A percentile compares a stretch with the other conserved stretches of the same genome.
These are phyloP conservation scores for Salvia sclarea DNA, from an alignment of 305 asterid species.

Conservation along the genomic window DNA sequence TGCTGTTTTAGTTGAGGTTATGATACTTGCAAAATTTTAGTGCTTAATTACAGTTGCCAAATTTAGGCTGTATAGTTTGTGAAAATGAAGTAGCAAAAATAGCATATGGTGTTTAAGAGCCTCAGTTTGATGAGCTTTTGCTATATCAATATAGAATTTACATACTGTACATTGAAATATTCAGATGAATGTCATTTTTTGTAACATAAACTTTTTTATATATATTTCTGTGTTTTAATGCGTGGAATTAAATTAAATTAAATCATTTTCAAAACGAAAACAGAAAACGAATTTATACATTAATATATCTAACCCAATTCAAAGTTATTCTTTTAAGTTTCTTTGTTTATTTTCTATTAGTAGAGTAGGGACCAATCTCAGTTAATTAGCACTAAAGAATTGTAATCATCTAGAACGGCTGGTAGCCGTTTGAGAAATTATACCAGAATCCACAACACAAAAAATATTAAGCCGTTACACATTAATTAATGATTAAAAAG, in stretches of 20 bases:
- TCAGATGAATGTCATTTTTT: not conserved
- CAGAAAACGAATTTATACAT: too few species aligned
- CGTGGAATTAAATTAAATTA: too few species aligned
- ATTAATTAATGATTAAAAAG: not conserved
- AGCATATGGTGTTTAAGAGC: not conserved
- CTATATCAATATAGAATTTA: too few species aligned
- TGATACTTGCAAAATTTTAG: not conserved
- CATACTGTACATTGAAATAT: not conserved
- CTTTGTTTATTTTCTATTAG: too few species aligned
- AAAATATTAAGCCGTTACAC: constrained; percentile 19
- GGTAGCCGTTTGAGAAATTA: constrained; percentile 21
- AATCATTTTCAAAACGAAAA: too few species aligned
- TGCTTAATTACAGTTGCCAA: not conserved
- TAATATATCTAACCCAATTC: too few species aligned
- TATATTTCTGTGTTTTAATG: too few species aligned
- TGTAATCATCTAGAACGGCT: not conserved
- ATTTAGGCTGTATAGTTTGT: not conserved
- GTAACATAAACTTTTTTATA: not conserved
- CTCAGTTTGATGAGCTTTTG: not conserved
- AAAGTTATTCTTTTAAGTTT: too few species aligned
- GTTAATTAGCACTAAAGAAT: not conserved
- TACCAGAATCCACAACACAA: not conserved
- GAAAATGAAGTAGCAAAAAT: not conserved
- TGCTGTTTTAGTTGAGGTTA: not conserved
- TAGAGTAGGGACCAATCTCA: not conserved